Conservation (phyloP, 2,329 filamentous ascomycete genomes). For the Phyllosticta ampelicida region DNA sequence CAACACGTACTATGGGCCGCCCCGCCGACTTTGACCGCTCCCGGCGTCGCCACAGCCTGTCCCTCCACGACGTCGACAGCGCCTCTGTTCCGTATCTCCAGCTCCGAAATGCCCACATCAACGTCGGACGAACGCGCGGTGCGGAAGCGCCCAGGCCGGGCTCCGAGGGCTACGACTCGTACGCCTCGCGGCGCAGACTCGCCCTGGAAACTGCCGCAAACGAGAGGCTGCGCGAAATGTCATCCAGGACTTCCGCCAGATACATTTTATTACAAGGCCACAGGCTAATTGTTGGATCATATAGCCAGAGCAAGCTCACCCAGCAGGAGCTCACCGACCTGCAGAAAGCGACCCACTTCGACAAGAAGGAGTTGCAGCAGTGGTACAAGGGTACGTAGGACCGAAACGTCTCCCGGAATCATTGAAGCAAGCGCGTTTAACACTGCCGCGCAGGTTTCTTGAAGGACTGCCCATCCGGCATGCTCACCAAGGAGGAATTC, state of each 20-base stretch:
- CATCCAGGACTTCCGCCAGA: conserved; percentile 15
- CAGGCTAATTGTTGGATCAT: conserved; percentile 24
- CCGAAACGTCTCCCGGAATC: background rate
- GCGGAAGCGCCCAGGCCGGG: conserved; percentile 16
- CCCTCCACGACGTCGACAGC: background rate
- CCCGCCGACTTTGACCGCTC: background rate
- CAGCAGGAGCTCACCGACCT: conserved; percentile 92
- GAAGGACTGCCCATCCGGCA: conserved; percentile 95
- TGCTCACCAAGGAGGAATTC: conserved; percentile 96
- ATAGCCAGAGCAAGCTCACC: conserved; percentile 94
- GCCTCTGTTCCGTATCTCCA: conserved; percentile 18
- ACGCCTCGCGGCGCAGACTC: conserved; percentile 16
- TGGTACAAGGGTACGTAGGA: conserved; percentile 86
- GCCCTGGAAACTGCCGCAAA: conserved; percentile 20
- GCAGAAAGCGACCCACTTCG: conserved; percentile 94
- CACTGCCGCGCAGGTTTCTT: conserved; percentile 60
- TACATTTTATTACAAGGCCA: conserved; percentile 18
- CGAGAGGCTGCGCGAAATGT: conserved; percentile 18
- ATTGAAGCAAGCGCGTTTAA: conserved; percentile 14
- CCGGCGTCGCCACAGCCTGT: conserved; percentile 6
- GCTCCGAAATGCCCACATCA: conserved; percentile 18
- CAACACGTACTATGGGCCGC: background rate
- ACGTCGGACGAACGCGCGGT: conserved; percentile 22
- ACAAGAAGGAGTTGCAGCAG: conserved; percentile 99
- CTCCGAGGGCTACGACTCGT: conserved; percentile 19